Conservation (phyloP, 192 early-diverging fungal genomes). For the Linnemannia schmuckeri region DNA sequence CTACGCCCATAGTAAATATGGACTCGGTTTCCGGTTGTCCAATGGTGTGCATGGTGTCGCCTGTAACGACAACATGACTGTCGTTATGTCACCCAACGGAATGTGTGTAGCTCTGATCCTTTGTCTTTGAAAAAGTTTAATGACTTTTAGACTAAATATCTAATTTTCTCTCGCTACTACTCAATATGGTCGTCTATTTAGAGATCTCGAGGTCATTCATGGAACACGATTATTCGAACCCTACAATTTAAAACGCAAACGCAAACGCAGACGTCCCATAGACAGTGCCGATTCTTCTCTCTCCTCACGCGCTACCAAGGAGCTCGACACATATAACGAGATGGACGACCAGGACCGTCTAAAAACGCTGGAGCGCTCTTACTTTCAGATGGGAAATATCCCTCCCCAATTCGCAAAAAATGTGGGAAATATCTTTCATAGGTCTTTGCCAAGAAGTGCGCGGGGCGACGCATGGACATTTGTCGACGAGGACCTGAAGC, state of each 20-base stretch:
- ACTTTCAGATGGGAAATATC: conserved; percentile 13
- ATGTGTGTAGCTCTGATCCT: conserved; percentile 50
- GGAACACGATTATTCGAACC: too few relatives aligned
- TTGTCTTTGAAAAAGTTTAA: too few relatives aligned
- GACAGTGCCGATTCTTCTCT: background rate
- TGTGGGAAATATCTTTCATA: conserved; percentile 24
- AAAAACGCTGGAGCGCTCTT: conserved; percentile 4
- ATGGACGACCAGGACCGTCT: conserved; percentile 30
- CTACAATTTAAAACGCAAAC: too few relatives aligned
- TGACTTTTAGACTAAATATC: background rate
- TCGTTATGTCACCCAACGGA: conserved; percentile 72
- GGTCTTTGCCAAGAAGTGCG: too few relatives aligned
- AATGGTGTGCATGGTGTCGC: conserved; percentile 88
- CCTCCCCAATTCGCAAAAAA: conserved; percentile 26
- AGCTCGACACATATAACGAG: conserved; percentile 18
- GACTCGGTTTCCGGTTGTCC: conserved; percentile 88
- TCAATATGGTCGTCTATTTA: too few relatives aligned
- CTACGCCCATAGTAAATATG: conserved; percentile 95
- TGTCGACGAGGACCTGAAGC: conserved; percentile 18
- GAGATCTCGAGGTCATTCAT: conserved; percentile 45
- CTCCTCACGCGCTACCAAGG: background rate
- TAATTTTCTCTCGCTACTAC: conserved; percentile 6
- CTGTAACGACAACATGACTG: conserved; percentile 90
- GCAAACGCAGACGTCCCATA: background rate
- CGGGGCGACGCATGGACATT: conserved; percentile 21